Conservation (phyloP, 2,329 filamentous ascomycete genomes). For the Aspergillus vadensis region DNA sequence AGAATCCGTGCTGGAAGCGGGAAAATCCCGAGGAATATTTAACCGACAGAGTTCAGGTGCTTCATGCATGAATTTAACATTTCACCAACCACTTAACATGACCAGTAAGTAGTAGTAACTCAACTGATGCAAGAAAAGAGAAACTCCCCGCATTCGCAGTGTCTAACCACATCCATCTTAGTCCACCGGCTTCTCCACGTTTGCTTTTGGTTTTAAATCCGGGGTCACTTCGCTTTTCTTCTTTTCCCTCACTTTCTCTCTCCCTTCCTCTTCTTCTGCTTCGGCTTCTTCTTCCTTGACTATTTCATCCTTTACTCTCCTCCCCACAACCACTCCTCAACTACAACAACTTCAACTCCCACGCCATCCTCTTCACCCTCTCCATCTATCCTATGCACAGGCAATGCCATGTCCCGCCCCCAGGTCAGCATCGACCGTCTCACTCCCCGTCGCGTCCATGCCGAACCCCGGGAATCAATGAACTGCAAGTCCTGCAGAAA, state of each 20-base stretch:
- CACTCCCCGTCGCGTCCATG: constrained; percentile 68
- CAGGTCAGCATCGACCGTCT: constrained; percentile 81
- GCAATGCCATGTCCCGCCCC: constrained; percentile 64
- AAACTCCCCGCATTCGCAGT: constrained; percentile 1
- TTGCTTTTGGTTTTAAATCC: constrained; percentile 17
- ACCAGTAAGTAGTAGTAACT: too few relatives aligned
- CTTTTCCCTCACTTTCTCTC: constrained; percentile 3
- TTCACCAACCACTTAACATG: too few relatives aligned
- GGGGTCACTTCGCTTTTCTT: constrained; percentile 15
- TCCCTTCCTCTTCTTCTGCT: constrained; percentile 7
- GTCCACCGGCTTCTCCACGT: constrained; percentile 25
- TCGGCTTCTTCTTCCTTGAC: not conserved
- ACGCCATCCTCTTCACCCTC: not conserved
- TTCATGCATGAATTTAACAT: not conserved
- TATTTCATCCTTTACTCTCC: not conserved
- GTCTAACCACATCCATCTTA: not conserved
- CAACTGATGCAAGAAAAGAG: too few relatives aligned
- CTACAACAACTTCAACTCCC: too few relatives aligned
- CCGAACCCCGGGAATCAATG: constrained; percentile 85
- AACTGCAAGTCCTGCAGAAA: constrained; percentile 95
- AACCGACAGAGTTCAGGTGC: constrained; percentile 1
- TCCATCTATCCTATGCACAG: not conserved
- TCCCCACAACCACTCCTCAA: not conserved
- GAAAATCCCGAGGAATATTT: constrained; percentile 21
- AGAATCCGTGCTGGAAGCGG: constrained; percentile 21